phyloP scores from a whole-genome alignment of 2,329 filamentous ascomycete species.

The Ophiocordyceps australis region DNA sequence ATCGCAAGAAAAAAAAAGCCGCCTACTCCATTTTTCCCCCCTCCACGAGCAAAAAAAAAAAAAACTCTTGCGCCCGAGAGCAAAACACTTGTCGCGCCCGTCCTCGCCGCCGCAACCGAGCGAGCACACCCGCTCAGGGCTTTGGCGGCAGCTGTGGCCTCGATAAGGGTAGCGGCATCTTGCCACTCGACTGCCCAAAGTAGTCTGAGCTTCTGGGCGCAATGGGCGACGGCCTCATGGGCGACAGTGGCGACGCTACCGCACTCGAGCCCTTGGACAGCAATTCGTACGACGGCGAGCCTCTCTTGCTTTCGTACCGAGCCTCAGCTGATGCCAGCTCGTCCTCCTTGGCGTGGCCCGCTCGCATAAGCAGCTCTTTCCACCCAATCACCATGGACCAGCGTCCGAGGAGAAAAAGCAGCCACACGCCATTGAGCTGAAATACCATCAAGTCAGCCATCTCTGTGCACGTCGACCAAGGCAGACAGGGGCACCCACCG shows the following conservation, averaged over 20 bases:
- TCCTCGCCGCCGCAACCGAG: too few relatives aligned
- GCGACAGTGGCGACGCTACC: slow-evolving; percentile 31
- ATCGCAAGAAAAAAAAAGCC: too few relatives aligned
- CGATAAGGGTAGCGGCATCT: too few relatives aligned
- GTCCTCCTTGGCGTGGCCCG: slow-evolving; percentile 34
- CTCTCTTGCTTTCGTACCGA: slow-evolving; percentile 38
- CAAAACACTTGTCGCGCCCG: too few relatives aligned
- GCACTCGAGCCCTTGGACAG: slow-evolving; percentile 40
- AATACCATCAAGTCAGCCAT: slow-evolving; percentile 7
- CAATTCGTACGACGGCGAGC: slow-evolving; percentile 65
- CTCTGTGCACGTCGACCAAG: slow-evolving; percentile 1
- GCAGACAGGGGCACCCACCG: slow-evolving; percentile 24
- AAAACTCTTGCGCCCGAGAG: too few relatives aligned
- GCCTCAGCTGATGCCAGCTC: slow-evolving; percentile 89
- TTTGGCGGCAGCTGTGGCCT: slow-evolving; percentile 29
- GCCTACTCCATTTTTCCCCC: too few relatives aligned
- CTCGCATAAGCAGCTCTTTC: slow-evolving; percentile 41
- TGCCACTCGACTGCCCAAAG: slow-evolving; percentile 29
- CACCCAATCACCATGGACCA: slow-evolving; percentile 77
- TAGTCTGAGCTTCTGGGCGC: slow-evolving; percentile 34
- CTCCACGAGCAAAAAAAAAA: too few relatives aligned
- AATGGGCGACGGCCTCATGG: slow-evolving; percentile 14
- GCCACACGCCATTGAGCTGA: slow-evolving; percentile 71
- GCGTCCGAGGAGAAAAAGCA: slow-evolving; percentile 63
- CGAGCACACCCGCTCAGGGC: slow-evolving; percentile 23